Conservation (phyloP, 108 stramenopile genomes). For the Pseudonitzschia delicatissima region DNA sequence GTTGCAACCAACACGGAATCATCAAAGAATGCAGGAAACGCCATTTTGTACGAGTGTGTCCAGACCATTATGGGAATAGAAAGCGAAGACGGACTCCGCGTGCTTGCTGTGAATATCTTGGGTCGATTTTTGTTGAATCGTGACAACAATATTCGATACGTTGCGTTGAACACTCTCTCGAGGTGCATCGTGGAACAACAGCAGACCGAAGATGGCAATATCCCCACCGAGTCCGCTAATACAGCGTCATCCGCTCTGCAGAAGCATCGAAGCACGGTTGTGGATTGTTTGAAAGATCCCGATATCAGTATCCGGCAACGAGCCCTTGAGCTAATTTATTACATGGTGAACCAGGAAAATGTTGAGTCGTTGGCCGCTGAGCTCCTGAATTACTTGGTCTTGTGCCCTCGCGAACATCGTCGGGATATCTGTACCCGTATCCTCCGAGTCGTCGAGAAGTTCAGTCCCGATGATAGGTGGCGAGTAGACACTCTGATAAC, state of each 20-base stretch:
- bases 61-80: constrained; percentile 96
- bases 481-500: constrained; percentile 94
- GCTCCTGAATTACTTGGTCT: constrained; percentile 96
- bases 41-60: constrained; percentile 99
- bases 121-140: constrained; percentile 97
- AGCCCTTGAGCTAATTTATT: constrained; percentile 97
- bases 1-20: constrained; percentile 99
- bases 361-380: constrained; percentile 89
- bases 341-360: constrained; percentile 91
- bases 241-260: constrained; percentile 85
- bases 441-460: constrained; percentile 87
- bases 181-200: constrained; percentile 63
- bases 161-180: constrained; percentile 94
- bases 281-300: constrained; percentile 99
- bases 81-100: constrained; percentile 91
- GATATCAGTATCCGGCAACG: constrained; percentile 97
- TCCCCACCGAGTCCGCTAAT: constrained; percentile 44
- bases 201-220: constrained; percentile 7
- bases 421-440: constrained; percentile 87
- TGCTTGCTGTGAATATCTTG: constrained; percentile 98
- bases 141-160: constrained; percentile 99
- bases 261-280: constrained; percentile 90
- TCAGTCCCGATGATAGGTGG: constrained; percentile 89
- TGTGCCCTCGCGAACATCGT: constrained; percentile 92
- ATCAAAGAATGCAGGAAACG: constrained; percentile 97